A percentile compares a stretch with the other conserved stretches of the same genome.
These are phyloP conservation scores for Scutellaria minor DNA, from an alignment of 257 asterid genomes.

Conservation along the genomic window DNA sequence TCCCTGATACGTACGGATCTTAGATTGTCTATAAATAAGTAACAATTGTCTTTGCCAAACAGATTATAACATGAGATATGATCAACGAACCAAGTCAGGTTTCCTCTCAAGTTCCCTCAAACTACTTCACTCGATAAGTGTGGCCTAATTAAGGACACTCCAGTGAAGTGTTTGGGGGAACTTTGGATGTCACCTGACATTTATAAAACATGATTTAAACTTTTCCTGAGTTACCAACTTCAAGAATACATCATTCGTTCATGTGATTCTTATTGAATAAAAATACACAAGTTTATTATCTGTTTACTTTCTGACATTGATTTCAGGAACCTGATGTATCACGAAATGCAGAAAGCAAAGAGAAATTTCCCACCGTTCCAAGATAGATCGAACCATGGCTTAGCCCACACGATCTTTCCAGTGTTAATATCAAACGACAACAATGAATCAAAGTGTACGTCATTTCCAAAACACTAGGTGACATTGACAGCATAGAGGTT, in stretches of 20 bases:
- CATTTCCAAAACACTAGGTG: too few relatives aligned
- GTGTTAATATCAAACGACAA: too few relatives aligned
- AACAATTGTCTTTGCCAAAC: background rate
- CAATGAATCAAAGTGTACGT: too few relatives aligned
- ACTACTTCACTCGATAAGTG: slow-evolving; percentile 45
- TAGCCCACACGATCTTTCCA: too few relatives aligned
- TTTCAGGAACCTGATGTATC: background rate
- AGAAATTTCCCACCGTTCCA: too few relatives aligned
- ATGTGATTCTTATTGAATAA: too few relatives aligned
- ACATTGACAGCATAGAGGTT: slow-evolving; percentile 69
- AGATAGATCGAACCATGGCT: background rate
- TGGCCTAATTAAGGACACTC: background rate
- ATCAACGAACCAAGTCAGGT: slow-evolving; percentile 33
- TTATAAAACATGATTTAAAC: too few relatives aligned
- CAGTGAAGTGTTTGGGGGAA: slow-evolving; percentile 87
- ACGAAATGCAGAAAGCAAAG: too few relatives aligned
- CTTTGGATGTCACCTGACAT: slow-evolving; percentile 52
- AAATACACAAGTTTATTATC: too few relatives aligned
- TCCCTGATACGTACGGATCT: background rate
- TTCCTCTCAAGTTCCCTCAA: slow-evolving; percentile 54
- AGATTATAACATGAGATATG: background rate
- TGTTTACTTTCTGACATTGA: too few relatives aligned
- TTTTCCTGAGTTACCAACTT: too few relatives aligned
- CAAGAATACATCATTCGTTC: too few relatives aligned
- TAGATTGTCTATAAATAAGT: slow-evolving; percentile 21